phyloP scores from a whole-genome alignment of 2,329 filamentous ascomycete species.

The Dothistroma pini region DNA sequence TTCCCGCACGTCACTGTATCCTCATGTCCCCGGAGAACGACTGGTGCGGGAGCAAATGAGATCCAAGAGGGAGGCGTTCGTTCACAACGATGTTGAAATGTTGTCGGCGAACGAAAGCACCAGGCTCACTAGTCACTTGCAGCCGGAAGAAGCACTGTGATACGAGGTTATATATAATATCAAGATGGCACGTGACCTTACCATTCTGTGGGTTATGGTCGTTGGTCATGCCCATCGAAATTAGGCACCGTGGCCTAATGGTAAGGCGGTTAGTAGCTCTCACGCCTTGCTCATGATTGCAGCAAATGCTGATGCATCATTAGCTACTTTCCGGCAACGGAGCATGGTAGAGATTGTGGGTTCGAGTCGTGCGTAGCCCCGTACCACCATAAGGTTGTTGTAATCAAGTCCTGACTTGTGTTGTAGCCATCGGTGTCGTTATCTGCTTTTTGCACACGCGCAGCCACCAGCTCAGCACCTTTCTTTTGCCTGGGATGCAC shows the following conservation, averaged over 20 bases:
- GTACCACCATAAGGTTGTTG: background rate
- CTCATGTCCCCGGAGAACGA: too few species aligned
- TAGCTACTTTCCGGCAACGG: conserved; percentile 18
- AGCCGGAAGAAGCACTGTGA: too few species aligned
- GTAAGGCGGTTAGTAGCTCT: background rate
- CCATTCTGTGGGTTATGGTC: too few species aligned
- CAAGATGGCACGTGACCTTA: too few species aligned
- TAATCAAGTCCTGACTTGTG: background rate
- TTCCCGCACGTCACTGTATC: too few species aligned
- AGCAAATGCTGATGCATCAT: background rate
- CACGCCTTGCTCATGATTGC: background rate
- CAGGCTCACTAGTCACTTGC: too few species aligned
- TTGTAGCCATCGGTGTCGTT: background rate
- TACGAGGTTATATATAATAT: too few species aligned
- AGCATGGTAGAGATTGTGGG: conserved; percentile 22
- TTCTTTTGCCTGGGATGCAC: background rate
- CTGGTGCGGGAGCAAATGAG: too few species aligned
- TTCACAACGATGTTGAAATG: too few species aligned
- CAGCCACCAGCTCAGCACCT: background rate
- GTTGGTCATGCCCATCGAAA: too few species aligned
- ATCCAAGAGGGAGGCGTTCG: too few species aligned
- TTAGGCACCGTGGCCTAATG: background rate
- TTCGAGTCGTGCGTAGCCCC: conserved; percentile 18
- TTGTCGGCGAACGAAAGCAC: too few species aligned
- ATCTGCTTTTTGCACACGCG: background rate